Evolutionary conservation across 1,284 basidiomycete genomes (phyloP).

Genomic region (Heterobasidion annosum): DNA sequence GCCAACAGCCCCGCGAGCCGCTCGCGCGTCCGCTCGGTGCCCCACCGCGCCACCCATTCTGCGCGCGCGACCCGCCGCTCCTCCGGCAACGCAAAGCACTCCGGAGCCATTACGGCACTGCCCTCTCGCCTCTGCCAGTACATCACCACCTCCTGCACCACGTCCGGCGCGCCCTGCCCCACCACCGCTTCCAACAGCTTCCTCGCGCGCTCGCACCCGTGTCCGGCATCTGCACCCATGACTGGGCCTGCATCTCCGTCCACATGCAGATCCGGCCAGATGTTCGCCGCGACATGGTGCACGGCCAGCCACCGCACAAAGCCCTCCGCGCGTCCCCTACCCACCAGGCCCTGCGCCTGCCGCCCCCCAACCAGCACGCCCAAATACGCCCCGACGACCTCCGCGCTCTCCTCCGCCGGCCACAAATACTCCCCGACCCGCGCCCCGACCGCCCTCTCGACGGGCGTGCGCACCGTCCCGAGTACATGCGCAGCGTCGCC

Average conservation of each 20-base stretch:
- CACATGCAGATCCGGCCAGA: constrained; percentile 57
- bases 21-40: constrained; percentile 10
- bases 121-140: constrained; percentile 35
- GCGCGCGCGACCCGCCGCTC: constrained; percentile 16
- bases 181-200: constrained; percentile 47
- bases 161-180: constrained; percentile 34
- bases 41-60: constrained; percentile 16
- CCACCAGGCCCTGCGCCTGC: constrained; percentile 7
- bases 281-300: constrained; percentile 71
- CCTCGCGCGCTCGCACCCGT: constrained; percentile 24
- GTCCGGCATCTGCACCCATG: constrained; percentile 15
- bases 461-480: constrained; percentile 43
- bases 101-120: constrained; percentile 25
- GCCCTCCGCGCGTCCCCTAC: constrained; percentile 34
- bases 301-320: constrained; percentile 68
- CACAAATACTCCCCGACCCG: constrained; percentile 58
- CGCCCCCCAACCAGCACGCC: constrained; percentile 29
- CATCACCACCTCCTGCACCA: constrained; percentile 41
- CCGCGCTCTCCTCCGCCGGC: constrained; percentile 60
- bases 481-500: constrained; percentile 62
- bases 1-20: constrained; percentile 16
- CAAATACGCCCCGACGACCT: constrained; percentile 59
- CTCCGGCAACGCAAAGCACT: constrained; percentile 25
- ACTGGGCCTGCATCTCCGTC: constrained; percentile 3
- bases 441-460: constrained; percentile 35